Percentiles rank a stretch among this genome's conserved stretches.
These are phyloP conservation scores for Penicillium verrucosum DNA, from an alignment of 2,329 filamentous ascomycete genomes.

Conservation along the genomic window DNA sequence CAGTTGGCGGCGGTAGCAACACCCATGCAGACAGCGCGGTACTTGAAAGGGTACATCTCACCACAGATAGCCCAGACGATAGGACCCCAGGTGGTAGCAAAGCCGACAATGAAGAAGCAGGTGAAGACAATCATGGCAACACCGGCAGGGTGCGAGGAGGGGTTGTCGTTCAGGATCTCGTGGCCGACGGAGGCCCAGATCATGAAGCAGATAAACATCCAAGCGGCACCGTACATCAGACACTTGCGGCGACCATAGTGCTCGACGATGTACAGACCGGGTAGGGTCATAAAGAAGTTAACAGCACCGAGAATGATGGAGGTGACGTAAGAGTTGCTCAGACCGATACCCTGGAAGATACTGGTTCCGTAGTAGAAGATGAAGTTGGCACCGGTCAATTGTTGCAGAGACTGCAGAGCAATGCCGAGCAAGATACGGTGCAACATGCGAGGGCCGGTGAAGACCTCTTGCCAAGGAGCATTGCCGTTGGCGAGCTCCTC, in stretches of 20 bases:
- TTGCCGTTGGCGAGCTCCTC: conserved; percentile 48
- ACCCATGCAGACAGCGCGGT: conserved; percentile 72
- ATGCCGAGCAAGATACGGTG: conserved; percentile 48
- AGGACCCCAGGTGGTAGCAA: conserved; percentile 69
- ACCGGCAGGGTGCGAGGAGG: conserved; percentile 52
- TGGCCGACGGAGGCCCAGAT: conserved; percentile 60
- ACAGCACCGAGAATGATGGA: conserved; percentile 67
- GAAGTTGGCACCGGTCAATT: conserved; percentile 50
- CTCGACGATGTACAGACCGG: conserved; percentile 68
- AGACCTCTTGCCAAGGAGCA: conserved; percentile 44
- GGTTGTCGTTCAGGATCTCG: conserved; percentile 37
- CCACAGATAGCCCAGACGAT: conserved; percentile 47
- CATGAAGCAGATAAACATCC: conserved; percentile 63
- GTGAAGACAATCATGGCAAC: conserved; percentile 69
- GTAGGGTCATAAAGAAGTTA: conserved; percentile 66
- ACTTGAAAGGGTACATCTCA: conserved; percentile 46
- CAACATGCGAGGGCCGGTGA: conserved; percentile 48
- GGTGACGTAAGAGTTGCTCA: conserved; percentile 63
- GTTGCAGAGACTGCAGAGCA: conserved; percentile 47
- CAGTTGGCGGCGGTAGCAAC: conserved; percentile 76
- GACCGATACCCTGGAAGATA: conserved; percentile 65
- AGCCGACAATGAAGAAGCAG: conserved; percentile 71
- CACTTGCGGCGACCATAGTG: conserved; percentile 66
- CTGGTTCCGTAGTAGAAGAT: conserved; percentile 55
- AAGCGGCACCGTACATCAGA: conserved; percentile 63